Conservation (phyloP, 352 stramenopile species). For the Pythium oligandrum region DNA sequence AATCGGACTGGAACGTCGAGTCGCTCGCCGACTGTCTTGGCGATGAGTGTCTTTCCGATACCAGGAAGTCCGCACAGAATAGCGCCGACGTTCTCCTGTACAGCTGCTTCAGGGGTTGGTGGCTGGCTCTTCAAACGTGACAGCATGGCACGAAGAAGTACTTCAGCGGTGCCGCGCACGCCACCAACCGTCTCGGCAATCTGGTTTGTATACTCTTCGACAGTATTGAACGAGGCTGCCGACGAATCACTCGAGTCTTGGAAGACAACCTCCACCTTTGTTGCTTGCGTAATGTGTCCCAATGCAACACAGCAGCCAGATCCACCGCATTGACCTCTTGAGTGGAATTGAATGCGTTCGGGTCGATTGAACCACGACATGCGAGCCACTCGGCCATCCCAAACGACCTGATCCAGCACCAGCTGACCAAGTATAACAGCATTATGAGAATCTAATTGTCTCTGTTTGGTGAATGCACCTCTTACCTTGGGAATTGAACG, state of each 20-base stretch:
- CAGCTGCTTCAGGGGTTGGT: neutral
- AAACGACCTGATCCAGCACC: conserved; percentile 38
- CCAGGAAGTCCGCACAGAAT: conserved; percentile 67
- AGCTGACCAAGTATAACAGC: conserved; percentile 13
- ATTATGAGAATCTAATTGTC: neutral
- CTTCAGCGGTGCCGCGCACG: conserved; percentile 27
- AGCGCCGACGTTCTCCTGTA: conserved; percentile 33
- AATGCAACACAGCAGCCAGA: conserved; percentile 27
- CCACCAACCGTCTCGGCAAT: conserved; percentile 38
- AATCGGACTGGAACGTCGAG: conserved; percentile 39
- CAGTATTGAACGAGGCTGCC: conserved; percentile 15
- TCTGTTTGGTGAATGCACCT: neutral
- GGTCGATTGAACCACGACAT: conserved; percentile 45
- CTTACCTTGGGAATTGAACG: conserved; percentile 20
- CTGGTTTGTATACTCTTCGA: conserved; percentile 22
- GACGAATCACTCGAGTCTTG: too few relatives aligned
- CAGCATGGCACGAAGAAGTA: conserved; percentile 35
- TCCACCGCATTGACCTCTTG: conserved; percentile 6
- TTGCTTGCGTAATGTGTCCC: too few relatives aligned
- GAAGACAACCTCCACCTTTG: conserved; percentile 27
- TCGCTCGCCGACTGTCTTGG: conserved; percentile 33
- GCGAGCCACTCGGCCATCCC: conserved; percentile 22
- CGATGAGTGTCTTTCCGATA: conserved; percentile 64
- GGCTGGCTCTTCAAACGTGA: conserved; percentile 7
- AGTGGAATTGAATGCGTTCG: conserved; percentile 30